These are phyloP conservation scores for Nissolia schottii DNA, from an alignment of 306 rosid genomes.

Conservation along the genomic window DNA sequence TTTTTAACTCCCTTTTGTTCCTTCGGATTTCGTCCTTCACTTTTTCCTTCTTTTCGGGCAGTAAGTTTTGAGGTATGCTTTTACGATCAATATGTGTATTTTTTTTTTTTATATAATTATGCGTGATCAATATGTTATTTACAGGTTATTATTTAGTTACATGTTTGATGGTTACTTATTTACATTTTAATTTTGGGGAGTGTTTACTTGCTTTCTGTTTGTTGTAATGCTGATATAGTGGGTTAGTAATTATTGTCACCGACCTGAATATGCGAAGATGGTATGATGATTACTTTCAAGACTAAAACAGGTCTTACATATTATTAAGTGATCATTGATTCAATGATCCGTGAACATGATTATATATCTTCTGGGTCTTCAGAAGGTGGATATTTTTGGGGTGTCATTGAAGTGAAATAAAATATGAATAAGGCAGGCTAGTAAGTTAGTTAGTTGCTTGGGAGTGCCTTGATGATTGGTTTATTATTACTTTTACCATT, in stretches of 20 bases:
- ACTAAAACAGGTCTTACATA: background rate
- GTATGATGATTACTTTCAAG: slow-evolving; percentile 10
- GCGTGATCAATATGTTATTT: no score
- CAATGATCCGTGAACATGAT: background rate
- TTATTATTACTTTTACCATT: background rate
- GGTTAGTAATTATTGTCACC: slow-evolving; percentile 1
- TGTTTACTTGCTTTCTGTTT: background rate
- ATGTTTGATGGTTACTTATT: background rate
- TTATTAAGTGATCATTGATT: background rate
- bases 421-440: background rate
- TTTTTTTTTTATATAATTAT: no score
- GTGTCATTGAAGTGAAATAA: background rate
- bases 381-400: background rate
- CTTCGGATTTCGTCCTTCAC: no score
- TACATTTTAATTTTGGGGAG: no score
- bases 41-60: no score
- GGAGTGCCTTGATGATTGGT: slow-evolving; percentile 16
- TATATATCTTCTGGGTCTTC: slow-evolving; percentile 3
- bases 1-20: no score
- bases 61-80: background rate
- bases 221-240: background rate
- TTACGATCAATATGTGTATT: no score
- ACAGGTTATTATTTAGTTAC: background rate
- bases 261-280: background rate
- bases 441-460: background rate